Evolutionary conservation across 1,284 basidiomycete genomes (phyloP), one percentile per base, ranked within the genome.

Genomic region (Marasmius tenuissimus): DNA sequence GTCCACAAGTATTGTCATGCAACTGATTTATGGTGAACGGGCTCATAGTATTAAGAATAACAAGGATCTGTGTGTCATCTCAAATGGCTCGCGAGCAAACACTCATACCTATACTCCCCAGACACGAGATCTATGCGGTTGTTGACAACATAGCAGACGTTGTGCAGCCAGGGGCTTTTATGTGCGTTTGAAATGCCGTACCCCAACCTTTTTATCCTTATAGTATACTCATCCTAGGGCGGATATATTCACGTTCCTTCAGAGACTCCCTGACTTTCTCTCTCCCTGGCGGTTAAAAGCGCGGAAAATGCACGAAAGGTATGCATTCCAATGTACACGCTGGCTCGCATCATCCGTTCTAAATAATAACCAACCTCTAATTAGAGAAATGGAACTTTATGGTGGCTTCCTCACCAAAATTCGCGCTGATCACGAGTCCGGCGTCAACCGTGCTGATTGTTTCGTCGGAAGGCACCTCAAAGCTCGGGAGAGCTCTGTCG

Each of bases 161-260:
- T 40, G 68, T 61, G 14, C 68, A 69, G 42, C 69, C 69, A 27
- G 69, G 69, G 50, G 68, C 67, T 57, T 68, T 68, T 47, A 51
- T 69, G 69, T 70, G 57, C 45, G 65, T 57, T 45, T 18, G 14
- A 35, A 27, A 39, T n/a, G n/a, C 27, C n/a, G 16, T n/a, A 59
- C n/a, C 10, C 37, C n/a, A n/a, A n/a, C n/a, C 33, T n/a, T 38
- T 11, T 35, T 40, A 3, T n/a, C n/a, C n/a, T n/a, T 37, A n/a
- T 54, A 42, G 48, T 49, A n/a, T n/a, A n/a, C n/a, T 14, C 42
- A 11, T 51, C 20, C 20, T 39, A 73, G 72, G n/a, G 71, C 68
- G n/a, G 72, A 73, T 62, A 66, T 64, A 11, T 72, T 72, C 61
- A 69, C 71, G 16, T 63, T 72, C 42, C 61, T 73, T 18, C 70